Percentiles rank a stretch among this genome's conserved stretches.
These are phyloP conservation scores for Fragilariopsis cylindrus DNA, from an alignment of 108 stramenopile genomes.

Conservation along the genomic window DNA sequence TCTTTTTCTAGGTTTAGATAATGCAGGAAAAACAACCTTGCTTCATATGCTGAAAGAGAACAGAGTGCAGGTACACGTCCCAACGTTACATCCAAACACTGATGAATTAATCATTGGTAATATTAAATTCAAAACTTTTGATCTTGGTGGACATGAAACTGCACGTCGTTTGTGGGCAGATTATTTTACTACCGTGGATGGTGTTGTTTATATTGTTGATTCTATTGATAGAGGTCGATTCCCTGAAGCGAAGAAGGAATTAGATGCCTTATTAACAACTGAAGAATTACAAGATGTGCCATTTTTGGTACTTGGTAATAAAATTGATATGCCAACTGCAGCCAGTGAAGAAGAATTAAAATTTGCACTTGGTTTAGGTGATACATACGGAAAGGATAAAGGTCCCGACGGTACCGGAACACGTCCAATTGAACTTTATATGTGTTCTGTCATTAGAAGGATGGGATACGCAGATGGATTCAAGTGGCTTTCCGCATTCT, in stretches of 20 bases:
- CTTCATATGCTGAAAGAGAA: constrained; percentile 55
- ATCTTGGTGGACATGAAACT: constrained; percentile 70
- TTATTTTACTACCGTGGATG: constrained; percentile 46
- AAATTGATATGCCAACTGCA: constrained; percentile 96
- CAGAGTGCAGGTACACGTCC: constrained; percentile 45
- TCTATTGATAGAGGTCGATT: constrained; percentile 84
- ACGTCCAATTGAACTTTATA: constrained; percentile 97
- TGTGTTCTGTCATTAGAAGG: constrained; percentile 97
- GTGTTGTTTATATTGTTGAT: constrained; percentile 58
- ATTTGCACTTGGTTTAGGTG: constrained; percentile 93
- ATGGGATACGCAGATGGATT: constrained; percentile 99
- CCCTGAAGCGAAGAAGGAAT: constrained; percentile 98
- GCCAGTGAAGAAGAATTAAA: constrained; percentile 97
- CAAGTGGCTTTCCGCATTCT: constrained; percentile 96
- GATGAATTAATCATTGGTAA: constrained; percentile 43
- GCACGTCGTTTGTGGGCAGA: constrained; percentile 67
- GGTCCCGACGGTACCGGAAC: constrained; percentile 83
- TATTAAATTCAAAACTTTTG: constrained; percentile 59
- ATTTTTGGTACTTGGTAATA: constrained; percentile 98
- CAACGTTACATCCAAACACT: constrained; percentile 58
- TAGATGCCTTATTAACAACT: constrained; percentile 91
- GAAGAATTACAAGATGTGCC: constrained; percentile 96
- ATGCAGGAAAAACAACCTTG: constrained; percentile 97
- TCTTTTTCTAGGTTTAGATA: constrained; percentile 97
- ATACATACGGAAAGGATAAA: constrained; percentile 98